Conservation (phyloP, 208 protist genomes). For the Porcisia hertigi region DNA sequence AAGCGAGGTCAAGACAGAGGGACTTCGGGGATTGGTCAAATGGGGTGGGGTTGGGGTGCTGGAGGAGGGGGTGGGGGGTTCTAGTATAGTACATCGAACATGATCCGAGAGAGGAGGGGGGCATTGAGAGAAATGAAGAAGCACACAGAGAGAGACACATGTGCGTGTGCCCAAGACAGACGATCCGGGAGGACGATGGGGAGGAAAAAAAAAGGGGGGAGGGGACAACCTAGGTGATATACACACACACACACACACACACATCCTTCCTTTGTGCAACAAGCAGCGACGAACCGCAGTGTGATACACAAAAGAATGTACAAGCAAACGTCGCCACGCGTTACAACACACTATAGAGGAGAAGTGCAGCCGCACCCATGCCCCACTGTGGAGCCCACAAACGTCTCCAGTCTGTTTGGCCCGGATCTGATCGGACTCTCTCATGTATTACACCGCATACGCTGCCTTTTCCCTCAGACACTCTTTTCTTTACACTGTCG, state of each 20-base stretch:
- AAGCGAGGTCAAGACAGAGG: neutral
- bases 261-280: neutral
- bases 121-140: neutral
- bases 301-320: neutral
- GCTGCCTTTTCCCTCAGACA: neutral
- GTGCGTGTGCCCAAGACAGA: neutral
- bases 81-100: too few species aligned
- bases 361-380: neutral
- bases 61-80: neutral
- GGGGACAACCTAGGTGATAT: neutral
- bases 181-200: too few species aligned
- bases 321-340: neutral
- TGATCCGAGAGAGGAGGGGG: neutral
- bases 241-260: neutral
- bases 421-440: neutral
- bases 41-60: neutral
- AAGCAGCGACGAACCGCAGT: neutral
- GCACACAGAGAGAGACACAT: neutral
- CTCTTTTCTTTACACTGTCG: slow-evolving; percentile 20
- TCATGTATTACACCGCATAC: neutral
- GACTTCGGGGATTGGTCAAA: neutral
- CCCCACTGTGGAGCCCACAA: neutral
- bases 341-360: neutral
- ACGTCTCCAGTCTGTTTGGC: neutral
- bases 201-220: neutral